These are phyloP conservation scores for Trametes coccinea DNA, from an alignment of 768 basidiomycete species.

Conservation along the genomic window DNA sequence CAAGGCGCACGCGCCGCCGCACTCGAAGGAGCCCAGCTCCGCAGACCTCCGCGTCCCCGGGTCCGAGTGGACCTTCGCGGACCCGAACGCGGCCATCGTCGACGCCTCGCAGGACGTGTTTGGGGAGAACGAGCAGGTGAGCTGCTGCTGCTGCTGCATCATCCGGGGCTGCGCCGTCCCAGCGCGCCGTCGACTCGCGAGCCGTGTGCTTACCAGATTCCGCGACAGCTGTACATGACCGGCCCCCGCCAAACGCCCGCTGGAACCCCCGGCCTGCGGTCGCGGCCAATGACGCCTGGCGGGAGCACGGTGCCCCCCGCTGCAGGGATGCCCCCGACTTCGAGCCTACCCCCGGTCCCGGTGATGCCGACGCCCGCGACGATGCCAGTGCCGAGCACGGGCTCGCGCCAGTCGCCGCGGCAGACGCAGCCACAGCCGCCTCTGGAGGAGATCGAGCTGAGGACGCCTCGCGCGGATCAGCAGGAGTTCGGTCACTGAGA, in stretches of 20 bases:
- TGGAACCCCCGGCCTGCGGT: constrained; percentile 7
- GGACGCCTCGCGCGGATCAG: constrained; percentile 17
- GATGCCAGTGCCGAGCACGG: constrained; percentile 1
- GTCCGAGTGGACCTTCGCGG: constrained; percentile 28
- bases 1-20: neutral
- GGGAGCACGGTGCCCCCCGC: neutral
- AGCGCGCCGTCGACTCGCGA: too few species aligned
- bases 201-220: neutral
- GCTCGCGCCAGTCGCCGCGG: neutral
- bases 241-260: constrained; percentile 12
- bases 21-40: neutral
- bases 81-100: constrained; percentile 25
- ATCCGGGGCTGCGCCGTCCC: too few species aligned
- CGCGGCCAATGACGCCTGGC: constrained; percentile 13
- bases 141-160: neutral
- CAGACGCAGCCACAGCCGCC: constrained; percentile 1
- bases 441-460: constrained; percentile 34
- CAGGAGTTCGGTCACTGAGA: neutral
- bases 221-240: constrained; percentile 21
- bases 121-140: constrained; percentile 26
- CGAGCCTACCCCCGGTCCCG: too few species aligned
- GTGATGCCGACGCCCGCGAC: constrained; percentile 7
- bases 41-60: constrained; percentile 21
- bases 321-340: neutral
- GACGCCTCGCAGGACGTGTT: constrained; percentile 18